These are phyloP conservation scores for Zymoseptoria tritici DNA, from an alignment of 2,329 filamentous ascomycete genomes.

Conservation along the genomic window DNA sequence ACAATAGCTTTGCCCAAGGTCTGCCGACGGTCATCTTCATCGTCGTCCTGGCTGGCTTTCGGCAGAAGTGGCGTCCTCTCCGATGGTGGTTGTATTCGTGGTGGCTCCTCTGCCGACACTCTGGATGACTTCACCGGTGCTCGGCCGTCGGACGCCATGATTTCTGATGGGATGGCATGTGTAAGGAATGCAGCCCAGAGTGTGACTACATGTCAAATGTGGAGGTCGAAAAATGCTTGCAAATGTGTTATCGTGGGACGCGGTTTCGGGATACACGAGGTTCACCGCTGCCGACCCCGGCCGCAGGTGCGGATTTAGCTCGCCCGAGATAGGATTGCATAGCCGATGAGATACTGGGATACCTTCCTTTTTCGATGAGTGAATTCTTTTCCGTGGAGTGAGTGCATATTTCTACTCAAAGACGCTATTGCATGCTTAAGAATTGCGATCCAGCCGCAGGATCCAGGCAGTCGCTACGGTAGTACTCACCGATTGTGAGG, in stretches of 20 bases:
- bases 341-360: not conserved
- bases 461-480: no score
- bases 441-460: no score
- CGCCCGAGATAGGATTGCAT: not conserved
- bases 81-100: not conserved
- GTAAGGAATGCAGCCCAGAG: not conserved
- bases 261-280: not conserved
- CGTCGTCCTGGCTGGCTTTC: not conserved
- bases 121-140: not conserved
- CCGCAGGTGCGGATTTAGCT: not conserved
- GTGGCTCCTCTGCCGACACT: not conserved
- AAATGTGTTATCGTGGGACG: not conserved
- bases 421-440: no score
- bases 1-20: slow-evolving; percentile 25
- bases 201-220: not conserved
- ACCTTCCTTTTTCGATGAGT: not conserved
- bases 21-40: not conserved
- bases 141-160: not conserved
- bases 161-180: not conserved
- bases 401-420: not conserved
- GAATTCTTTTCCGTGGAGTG: not conserved
- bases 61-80: slow-evolving; percentile 1
- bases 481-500: no score
- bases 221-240: not conserved
- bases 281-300: not conserved